Evolutionary conservation across 495 filamentous ascomycete species (phyloP).

Genomic region (Aspergillus egyptiacus): DNA sequence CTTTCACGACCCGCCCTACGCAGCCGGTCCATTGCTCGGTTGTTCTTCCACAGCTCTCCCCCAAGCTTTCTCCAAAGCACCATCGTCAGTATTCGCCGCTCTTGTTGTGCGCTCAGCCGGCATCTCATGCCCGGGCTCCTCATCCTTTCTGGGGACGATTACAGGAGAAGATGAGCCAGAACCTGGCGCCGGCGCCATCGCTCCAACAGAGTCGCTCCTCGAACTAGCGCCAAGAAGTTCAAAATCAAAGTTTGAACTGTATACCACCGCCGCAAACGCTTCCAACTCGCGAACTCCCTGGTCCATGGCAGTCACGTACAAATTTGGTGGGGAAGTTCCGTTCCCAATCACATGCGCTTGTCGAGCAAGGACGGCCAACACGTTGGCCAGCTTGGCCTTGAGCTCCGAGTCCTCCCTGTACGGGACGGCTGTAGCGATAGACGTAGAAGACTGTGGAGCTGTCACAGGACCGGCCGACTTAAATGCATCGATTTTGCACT

Average conservation of each 20-base stretch:
- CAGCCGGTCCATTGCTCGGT: conserved; percentile 3
- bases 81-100: conserved; percentile 13
- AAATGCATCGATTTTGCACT: conserved; percentile 72
- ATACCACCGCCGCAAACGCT: conserved; percentile 89
- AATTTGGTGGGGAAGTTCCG: conserved; percentile 61
- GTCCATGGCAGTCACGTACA: conserved; percentile 83
- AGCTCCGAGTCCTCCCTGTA: conserved; percentile 26
- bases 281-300: conserved; percentile 73
- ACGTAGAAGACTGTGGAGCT: conserved; percentile 38
- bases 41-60: conserved; percentile 35
- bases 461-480: conserved; percentile 49
- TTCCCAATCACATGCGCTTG: conserved; percentile 88
- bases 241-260: conserved; percentile 85
- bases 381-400: conserved; percentile 78
- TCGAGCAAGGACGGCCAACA: conserved; percentile 76
- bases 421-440: conserved; percentile 37
- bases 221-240: conserved; percentile 38
- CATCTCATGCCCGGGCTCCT: conserved; percentile 5
- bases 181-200: conserved; percentile 15
- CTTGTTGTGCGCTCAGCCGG: not conserved
- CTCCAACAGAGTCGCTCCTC: conserved; percentile 11
- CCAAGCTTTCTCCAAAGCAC: conserved; percentile 41
- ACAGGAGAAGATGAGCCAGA: conserved; percentile 23
- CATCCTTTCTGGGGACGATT: conserved; percentile 21
- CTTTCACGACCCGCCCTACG: conserved; percentile 1